Base-by-base conservation (phyloP, 176 grass and related monocot genomes). In the Raddia distichophylla region DNA sequence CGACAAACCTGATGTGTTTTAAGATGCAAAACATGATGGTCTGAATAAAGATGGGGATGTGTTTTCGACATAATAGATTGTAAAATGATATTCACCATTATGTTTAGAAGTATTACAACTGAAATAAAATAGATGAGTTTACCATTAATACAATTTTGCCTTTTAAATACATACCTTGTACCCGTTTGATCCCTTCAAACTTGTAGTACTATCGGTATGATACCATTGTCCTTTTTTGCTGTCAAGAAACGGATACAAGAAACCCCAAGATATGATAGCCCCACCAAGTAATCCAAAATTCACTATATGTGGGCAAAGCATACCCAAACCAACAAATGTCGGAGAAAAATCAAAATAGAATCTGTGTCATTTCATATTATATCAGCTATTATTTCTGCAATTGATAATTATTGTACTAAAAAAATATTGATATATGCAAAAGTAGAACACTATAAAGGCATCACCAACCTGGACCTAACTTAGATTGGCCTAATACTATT, bases 301-400 rank as follows among this genome's bases (percentile, higher is more conserved):
- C 57, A 96, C 73, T 27, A 82, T 57, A 51, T 71, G 73, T 67
- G 93, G 93, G 51, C 86, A 82, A 77, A 96, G 88, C 80, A 96
- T 89, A 52, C 93, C 93, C 19, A 93, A 47, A 65, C 93, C 90
- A 5, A 93, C 34, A 62, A 79, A 91, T 15, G 83, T 73, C 10
- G 80, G 10, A 63, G 90, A 89, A 66, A 96, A 96, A 76, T 96
- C 88, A 59, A 96, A 96, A 55, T 82, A 90, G 75, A 95, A 95
- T 33, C 90, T 95, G 75, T 15, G 70, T 44, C n/a, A 40, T 53
- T 63, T 34, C 52, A 71, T 42, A 19, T 42, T 74, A 73, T 55
- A 32, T 65, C 5, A 83, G 47, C 27, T 27, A 27, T 0, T 83
- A 18, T 8, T 13, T 74, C 0, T 19, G 33, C 8, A 51, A 74